phyloP scores from a whole-genome alignment of 1,284 basidiomycete genomes.

The Puccinia triticina region DNA sequence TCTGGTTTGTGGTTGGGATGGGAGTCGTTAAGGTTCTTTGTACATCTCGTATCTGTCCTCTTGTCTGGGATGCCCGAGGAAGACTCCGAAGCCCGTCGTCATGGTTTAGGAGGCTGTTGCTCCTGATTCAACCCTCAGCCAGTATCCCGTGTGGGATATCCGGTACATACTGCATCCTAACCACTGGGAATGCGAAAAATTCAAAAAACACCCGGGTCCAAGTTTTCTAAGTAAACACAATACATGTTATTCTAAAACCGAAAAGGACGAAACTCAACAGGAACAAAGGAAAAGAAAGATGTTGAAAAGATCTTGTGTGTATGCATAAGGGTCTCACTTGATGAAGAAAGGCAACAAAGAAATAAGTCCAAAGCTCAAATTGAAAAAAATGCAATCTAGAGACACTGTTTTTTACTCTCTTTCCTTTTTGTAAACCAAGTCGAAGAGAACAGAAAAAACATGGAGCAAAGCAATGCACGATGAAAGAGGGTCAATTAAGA shows the following conservation, averaged over 20 bases:
- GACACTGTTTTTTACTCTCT: no score
- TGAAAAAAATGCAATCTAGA: no score
- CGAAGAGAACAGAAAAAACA: not conserved
- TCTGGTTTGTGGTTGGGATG: not conserved
- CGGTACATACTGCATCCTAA: no score
- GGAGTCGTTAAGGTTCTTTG: not conserved
- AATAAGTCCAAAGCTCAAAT: not conserved
- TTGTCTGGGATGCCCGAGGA: not conserved
- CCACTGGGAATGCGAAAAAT: no score
- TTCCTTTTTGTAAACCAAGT: conserved; percentile 7
- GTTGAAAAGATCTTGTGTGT: not conserved
- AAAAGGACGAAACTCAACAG: conserved; percentile 1
- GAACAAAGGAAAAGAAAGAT: not conserved
- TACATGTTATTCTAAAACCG: not conserved
- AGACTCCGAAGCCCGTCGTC: conserved; percentile 2
- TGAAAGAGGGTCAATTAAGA: not conserved
- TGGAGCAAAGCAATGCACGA: not conserved
- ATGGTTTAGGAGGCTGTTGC: not conserved
- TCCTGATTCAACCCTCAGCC: no score
- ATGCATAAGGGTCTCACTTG: not conserved
- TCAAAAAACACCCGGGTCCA: no score
- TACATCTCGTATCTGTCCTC: not conserved
- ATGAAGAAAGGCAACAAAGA: not conserved
- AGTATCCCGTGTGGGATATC: no score
- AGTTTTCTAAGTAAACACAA: not conserved